Conservation (phyloP, 2,329 filamentous ascomycete species). For the Aureobasidium sp. region DNA sequence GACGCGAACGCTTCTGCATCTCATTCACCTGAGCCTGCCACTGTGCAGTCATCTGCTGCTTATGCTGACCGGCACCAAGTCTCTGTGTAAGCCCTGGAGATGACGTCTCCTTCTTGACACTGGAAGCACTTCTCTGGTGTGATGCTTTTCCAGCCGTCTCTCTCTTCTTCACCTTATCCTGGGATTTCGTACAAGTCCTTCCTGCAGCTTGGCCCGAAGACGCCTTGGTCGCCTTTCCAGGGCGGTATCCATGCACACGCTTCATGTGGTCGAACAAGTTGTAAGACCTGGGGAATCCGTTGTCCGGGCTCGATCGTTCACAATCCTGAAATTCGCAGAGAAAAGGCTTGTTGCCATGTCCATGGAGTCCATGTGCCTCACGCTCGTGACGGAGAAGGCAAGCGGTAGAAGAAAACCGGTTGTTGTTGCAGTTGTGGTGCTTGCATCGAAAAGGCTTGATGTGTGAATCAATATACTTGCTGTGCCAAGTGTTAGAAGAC, state of each 20-base stretch:
- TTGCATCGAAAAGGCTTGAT: constrained; percentile 96
- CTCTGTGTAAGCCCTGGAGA: constrained; percentile 3
- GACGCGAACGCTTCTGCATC: constrained; percentile 3
- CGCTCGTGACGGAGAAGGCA: constrained; percentile 91
- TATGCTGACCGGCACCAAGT: not conserved
- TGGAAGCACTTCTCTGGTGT: not conserved
- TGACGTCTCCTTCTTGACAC: constrained; percentile 2
- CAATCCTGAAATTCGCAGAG: constrained; percentile 83
- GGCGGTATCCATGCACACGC: constrained; percentile 65
- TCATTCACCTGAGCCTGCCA: constrained; percentile 1
- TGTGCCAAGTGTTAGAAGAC: constrained; percentile 33
- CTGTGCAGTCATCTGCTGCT: constrained; percentile 6
- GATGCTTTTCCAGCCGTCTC: not conserved
- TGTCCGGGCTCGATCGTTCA: constrained; percentile 71
- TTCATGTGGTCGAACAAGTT: constrained; percentile 97
- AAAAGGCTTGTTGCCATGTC: constrained; percentile 87
- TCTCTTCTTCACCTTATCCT: constrained; percentile 15
- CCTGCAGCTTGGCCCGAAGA: constrained; percentile 6
- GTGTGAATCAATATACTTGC: constrained; percentile 96
- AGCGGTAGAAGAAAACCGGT: constrained; percentile 89
- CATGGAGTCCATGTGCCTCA: constrained; percentile 92
- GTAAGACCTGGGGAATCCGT: constrained; percentile 91
- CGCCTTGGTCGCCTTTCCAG: constrained; percentile 21
- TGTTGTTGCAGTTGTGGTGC: constrained; percentile 71
- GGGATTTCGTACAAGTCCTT: not conserved